Evolutionary conservation across 768 basidiomycete species (phyloP), one percentile per base, ranked within the genome.

Genomic region (Cyclocybe aegerita): DNA sequence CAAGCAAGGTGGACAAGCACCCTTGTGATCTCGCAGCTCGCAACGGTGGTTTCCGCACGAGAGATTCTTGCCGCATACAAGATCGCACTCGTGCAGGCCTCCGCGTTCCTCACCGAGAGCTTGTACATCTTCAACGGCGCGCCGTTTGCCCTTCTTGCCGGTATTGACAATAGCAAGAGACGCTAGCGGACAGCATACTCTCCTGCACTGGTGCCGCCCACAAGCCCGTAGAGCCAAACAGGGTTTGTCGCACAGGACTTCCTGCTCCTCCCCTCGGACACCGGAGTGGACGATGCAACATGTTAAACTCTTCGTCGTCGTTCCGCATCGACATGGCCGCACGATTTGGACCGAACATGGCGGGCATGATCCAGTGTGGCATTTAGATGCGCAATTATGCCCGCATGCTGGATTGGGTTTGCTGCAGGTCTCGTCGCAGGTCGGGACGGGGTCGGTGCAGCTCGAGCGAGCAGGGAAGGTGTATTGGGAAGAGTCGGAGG

Each of bases 161-260:
- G 66, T 54, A 15, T 65, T 53, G 10, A 66, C 23, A 23, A 5
- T 60, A 9, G 78, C 75, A 4, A 89, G 69, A 14, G 77, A 81
- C 0, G 93, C 88, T 0, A 98, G 78, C 0, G 97, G 95, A 60
- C 97, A 99, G 64, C 97, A 98, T 7, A 86, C 52, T 3, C 94
- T 78, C 12, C 76, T 74, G 63, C 97, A 98, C 54, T 88, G 85
- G 60, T 99, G 97, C 15, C 85, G 75, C 0, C 95, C 92, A 62
- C 97, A 98, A 7, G 81, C 78, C 11, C 93, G 81, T 8, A 93
- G 71, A 0, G 86, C 89, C 14, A 72, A 70, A 63, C 97, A 99
- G 1, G 85, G 80, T 31, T 81, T 79, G 49, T 93, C 87, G 66
- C 97, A 98, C 1, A 88, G 66, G 37, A 94, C 77, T 49, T 91